Conservation (phyloP, 2,329 filamentous ascomycete genomes). For the Arthroderma sp. region DNA sequence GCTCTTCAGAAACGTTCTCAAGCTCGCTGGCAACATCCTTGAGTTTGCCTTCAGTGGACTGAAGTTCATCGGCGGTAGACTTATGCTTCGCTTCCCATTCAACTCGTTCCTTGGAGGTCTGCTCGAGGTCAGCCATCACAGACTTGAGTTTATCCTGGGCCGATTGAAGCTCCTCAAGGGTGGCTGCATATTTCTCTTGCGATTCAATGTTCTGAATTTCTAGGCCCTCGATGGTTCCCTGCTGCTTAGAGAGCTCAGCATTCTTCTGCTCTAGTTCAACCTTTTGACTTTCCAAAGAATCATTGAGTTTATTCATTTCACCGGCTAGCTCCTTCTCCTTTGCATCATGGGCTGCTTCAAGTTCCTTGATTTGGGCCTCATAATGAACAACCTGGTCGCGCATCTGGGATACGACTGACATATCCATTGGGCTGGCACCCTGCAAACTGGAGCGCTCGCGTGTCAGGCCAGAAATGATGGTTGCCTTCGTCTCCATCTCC, state of each 20-base stretch:
- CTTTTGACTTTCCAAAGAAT: conserved; percentile 33
- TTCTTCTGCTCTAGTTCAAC: conserved; percentile 12
- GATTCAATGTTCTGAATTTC: conserved; percentile 59
- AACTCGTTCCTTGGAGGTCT: conserved; percentile 36
- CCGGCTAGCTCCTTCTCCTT: conserved; percentile 62
- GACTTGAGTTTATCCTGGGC: conserved; percentile 59
- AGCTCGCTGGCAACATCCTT: conserved; percentile 59
- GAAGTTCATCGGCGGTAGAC: conserved; percentile 53
- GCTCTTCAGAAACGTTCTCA: conserved; percentile 45
- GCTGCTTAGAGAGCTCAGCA: conserved; percentile 23
- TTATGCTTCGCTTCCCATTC: conserved; percentile 64
- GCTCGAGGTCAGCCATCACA: conserved; percentile 61
- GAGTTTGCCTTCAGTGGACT: conserved; percentile 58
- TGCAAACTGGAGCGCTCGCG: conserved; percentile 86
- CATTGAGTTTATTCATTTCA: conserved; percentile 57
- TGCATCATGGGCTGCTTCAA: conserved; percentile 58
- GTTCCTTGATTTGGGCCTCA: conserved; percentile 61
- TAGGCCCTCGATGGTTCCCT: conserved; percentile 50
- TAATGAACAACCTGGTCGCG: conserved; percentile 79
- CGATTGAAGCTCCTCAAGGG: conserved; percentile 54
- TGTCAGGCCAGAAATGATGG: conserved; percentile 85
- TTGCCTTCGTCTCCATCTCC: conserved; percentile 95
- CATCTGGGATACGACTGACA: conserved; percentile 75
- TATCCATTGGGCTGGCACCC: conserved; percentile 67
- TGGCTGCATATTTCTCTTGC: conserved; percentile 60